Evolutionary conservation across 2,329 filamentous ascomycete species (phyloP), one percentile per base, ranked within the genome.

Genomic region (Fusarium udum): DNA sequence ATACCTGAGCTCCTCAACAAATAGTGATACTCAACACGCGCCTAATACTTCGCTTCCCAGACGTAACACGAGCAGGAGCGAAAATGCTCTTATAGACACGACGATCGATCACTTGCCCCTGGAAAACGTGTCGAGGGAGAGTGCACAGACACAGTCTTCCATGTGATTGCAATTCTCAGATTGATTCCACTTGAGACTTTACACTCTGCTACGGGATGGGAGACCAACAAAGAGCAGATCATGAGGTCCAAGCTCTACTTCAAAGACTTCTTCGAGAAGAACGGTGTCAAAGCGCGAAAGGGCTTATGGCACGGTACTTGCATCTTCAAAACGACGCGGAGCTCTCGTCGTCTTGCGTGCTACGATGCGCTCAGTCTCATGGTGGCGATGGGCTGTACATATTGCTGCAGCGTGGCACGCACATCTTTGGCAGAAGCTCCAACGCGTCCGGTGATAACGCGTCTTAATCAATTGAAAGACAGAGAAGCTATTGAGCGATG

Each of bases 341-440:
- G 20, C 0, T 64, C 43, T 0, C 37, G 43, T 6, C 57, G 31
- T 0, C 11, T 64, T 4, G 36, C 20, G 6, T 64, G 61, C 4
- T 64, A 64, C 3, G 43, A 51, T 2, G 37, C 36, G 0, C 31
- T 64, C 0, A 37, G 61, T 9, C 57, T 64, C 0, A 42, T 31
- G 0, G 43, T 48, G 1, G 22, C 61, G 2, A 64, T 64, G 36
- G 43, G 37, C 0, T 64, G 37, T 7, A 49, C 43, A 26, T 64
- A 64, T 10, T 64, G 36, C 24, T 64, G 62, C 10, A 26, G 37
- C 0, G 61, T 62, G 3, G n/a, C 39, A 3, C 39, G 32, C 1
- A 4, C 39, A 15, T n/a, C n/a, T 0, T 1, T 24, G 1, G 3
- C 9, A 0, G 0, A 2, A 3, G 2, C 6, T 22, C 0, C n/a